These are phyloP conservation scores for Alternaria viburni DNA, from an alignment of 2,329 filamentous ascomycete genomes.

Conservation along the genomic window DNA sequence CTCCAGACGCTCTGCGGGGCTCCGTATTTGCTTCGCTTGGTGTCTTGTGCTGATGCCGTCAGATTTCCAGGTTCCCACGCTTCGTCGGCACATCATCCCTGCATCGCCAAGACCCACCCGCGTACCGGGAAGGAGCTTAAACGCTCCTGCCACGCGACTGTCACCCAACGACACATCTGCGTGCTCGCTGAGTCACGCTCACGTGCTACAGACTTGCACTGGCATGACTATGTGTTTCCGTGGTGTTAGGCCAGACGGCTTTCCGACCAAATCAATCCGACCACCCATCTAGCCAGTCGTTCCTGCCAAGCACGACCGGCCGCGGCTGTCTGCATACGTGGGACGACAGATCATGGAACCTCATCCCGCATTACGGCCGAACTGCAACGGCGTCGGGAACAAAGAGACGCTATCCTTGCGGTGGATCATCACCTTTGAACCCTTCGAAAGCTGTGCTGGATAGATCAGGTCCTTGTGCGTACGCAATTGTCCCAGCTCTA, in stretches of 20 bases:
- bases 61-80: slow-evolving; percentile 22
- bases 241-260: neutral
- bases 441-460: neutral
- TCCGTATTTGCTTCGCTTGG: neutral
- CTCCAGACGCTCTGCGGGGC: slow-evolving; percentile 8
- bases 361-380: neutral
- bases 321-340: neutral
- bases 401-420: neutral
- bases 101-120: slow-evolving; percentile 11
- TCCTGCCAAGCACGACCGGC: neutral
- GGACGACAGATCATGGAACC: neutral
- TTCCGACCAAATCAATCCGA: neutral
- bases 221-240: neutral
- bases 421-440: neutral
- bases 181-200: neutral
- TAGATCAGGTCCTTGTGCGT: neutral
- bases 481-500: neutral
- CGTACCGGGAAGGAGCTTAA: slow-evolving; percentile 12
- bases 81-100: slow-evolving; percentile 14
- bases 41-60: slow-evolving; percentile 20
- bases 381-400: neutral
- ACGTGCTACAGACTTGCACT: neutral
- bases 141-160: neutral
- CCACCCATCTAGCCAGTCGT: neutral
- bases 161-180: neutral